Evolutionary conservation across 2,329 filamentous ascomycete species (phyloP), one percentile per base, ranked within the genome.

Genomic region (Xylogone sp.): DNA sequence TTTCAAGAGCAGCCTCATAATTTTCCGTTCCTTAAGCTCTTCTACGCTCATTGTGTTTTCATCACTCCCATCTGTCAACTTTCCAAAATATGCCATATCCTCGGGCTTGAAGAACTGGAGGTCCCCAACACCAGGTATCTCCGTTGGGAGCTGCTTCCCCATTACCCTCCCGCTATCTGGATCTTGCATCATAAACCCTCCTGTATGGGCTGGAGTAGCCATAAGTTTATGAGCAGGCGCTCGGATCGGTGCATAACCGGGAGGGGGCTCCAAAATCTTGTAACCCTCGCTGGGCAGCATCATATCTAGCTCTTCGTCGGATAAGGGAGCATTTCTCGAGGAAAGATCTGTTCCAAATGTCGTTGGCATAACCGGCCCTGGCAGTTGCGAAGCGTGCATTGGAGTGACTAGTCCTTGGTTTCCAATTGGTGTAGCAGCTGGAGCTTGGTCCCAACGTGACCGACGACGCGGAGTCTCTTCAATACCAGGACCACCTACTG

Each of bases 1-100:
- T 74, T 99, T 99, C 51, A 99, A 79, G 44, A 99, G 77, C 50
- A 99, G 75, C 59, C 94, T 82, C 94, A 99, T 97, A 66, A 99
- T 99, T 74, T 99, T 99, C 56, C 94, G 83, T 72, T 99, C 93
- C 71, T 99, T 97, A 48, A 99, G 74, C 65, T 99, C 93, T 46
- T 99, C 94, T 9, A 99, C 91, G 19, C 86, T 92, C 72, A 99
- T 82, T 20, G 84, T 80, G 62, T 93, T 95, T 72, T 99, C 94
- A 61, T 97, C 91, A 21, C 87, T 88, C 34, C 90, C 91, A 66
- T 99, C 94, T 20, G 96, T 93, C 42, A 99, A 82, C 75, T 99
- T 97, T 53, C 93, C 92, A 65, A 99, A 99, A 72, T 99, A 99
- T 39, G 90, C 86, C 91, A 97, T 97, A 70, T 99, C 94, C 69